phyloP scores from a whole-genome alignment of 768 basidiomycete species.

The Calvatia gigantea region DNA sequence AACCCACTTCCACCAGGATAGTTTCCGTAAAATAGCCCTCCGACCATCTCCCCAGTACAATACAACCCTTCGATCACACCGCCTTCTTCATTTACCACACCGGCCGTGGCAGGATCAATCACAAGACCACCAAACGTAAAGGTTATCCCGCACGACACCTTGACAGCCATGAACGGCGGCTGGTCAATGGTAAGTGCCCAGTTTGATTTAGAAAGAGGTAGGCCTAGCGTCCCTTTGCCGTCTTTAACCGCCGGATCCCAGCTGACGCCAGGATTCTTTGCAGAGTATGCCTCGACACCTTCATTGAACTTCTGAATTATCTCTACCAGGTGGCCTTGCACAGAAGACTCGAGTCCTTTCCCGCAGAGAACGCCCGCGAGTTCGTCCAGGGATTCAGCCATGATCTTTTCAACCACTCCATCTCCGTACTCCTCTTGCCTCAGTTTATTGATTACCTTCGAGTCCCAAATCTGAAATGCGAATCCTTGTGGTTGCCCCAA shows the following conservation, averaged over 20 bases:
- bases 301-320: conserved; percentile 51
- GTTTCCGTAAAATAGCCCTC: conserved; percentile 58
- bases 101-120: conserved; percentile 52
- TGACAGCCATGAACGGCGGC: conserved; percentile 60
- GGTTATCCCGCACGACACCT: conserved; percentile 66
- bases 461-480: conserved; percentile 68
- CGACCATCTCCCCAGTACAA: conserved; percentile 69
- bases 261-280: conserved; percentile 26
- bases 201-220: conserved; percentile 57
- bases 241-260: conserved; percentile 72
- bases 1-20: conserved; percentile 71
- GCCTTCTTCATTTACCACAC: conserved; percentile 43
- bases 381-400: conserved; percentile 41
- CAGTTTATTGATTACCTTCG: conserved; percentile 37
- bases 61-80: conserved; percentile 50
- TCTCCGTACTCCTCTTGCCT: conserved; percentile 67
- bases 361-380: conserved; percentile 44
- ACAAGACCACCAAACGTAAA: conserved; percentile 72
- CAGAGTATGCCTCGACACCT: conserved; percentile 36
- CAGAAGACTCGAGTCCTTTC: conserved; percentile 38
- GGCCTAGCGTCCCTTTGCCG: conserved; percentile 47
- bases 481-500: conserved; percentile 53
- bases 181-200: conserved; percentile 59
- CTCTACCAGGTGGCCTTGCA: conserved; percentile 35
- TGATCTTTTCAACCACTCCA: conserved; percentile 53